A percentile compares a stretch with the other conserved stretches of the same genome.
Conservation (phyloP, 139 green algal species). For the Coelastrella sp. region DNA sequence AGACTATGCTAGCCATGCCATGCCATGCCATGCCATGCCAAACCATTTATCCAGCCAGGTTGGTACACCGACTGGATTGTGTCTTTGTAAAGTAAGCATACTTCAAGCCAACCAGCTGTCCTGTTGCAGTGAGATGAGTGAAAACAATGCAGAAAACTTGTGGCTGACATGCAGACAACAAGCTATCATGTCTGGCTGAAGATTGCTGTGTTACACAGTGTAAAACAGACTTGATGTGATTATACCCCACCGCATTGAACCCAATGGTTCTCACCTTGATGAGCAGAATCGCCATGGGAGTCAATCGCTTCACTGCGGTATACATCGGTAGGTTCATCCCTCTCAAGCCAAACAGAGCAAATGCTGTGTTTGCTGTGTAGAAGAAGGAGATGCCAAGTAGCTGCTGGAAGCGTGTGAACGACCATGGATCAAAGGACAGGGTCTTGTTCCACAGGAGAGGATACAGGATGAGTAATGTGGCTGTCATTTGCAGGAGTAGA, state of each 20-base stretch:
- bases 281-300: conserved; percentile 68
- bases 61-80: too few relatives aligned
- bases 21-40: background rate
- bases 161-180: too few relatives aligned
- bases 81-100: too few relatives aligned
- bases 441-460: conserved; percentile 15
- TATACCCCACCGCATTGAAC: background rate
- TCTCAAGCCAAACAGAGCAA: conserved; percentile 64
- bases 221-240: too few relatives aligned
- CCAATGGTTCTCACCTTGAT: conserved; percentile 57
- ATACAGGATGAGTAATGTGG: conserved; percentile 44
- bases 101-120: too few relatives aligned
- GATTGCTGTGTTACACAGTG: too few relatives aligned
- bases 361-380: conserved; percentile 64
- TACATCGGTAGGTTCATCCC: conserved; percentile 69
- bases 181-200: too few relatives aligned
- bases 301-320: conserved; percentile 74
- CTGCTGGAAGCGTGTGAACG: conserved; percentile 6
- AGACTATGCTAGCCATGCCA: background rate
- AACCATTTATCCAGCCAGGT: too few relatives aligned
- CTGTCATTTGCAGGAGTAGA: conserved; percentile 61
- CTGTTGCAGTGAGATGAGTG: too few relatives aligned
- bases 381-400: conserved; percentile 53
- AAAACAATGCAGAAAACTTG: too few relatives aligned
- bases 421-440: conserved; percentile 11